phyloP scores from a whole-genome alignment of 768 basidiomycete genomes.

The Rhizopogon salebrosus region DNA sequence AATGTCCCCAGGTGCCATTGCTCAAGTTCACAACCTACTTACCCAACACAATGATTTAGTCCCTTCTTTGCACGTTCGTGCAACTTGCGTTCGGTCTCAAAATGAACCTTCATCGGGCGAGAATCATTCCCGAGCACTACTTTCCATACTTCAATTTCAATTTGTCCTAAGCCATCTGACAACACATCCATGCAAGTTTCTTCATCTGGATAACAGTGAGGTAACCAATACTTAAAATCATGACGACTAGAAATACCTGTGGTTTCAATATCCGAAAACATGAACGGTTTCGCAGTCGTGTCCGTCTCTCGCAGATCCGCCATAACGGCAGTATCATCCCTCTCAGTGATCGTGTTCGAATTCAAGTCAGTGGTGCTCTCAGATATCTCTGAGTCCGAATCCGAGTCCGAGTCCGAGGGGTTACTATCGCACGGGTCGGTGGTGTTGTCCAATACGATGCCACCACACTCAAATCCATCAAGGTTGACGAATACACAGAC shows the following conservation, averaged over 20 bases:
- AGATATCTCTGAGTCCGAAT: too few species aligned
- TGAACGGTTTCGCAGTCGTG: slow-evolving; percentile 16
- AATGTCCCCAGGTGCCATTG: background rate
- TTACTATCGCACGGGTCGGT: background rate
- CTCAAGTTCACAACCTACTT: slow-evolving; percentile 5
- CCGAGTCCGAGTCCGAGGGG: too few species aligned
- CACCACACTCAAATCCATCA: slow-evolving; percentile 12
- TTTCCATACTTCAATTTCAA: background rate
- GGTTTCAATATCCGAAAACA: slow-evolving; percentile 21
- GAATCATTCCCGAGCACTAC: background rate
- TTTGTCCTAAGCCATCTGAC: slow-evolving; percentile 6
- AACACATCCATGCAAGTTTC: slow-evolving; percentile 16
- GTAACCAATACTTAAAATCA: too few species aligned
- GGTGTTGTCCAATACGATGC: slow-evolving; percentile 5
- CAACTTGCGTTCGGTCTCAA: slow-evolving; percentile 13
- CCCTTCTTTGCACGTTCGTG: slow-evolving; percentile 28
- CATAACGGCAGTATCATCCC: background rate
- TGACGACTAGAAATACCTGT: slow-evolving; percentile 17
- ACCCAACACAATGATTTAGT: slow-evolving; percentile 23
- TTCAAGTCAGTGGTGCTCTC: too few species aligned
- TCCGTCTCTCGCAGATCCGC: slow-evolving; percentile 1
- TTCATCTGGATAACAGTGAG: slow-evolving; percentile 19
- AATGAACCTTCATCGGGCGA: background rate
- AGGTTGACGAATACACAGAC: slow-evolving; percentile 3
- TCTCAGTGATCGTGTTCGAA: too few species aligned